Percentiles rank a stretch among this genome's conserved stretches.
These are phyloP conservation scores for Candida piceae DNA, from an alignment of 805 yeast species.

Conservation along the genomic window DNA sequence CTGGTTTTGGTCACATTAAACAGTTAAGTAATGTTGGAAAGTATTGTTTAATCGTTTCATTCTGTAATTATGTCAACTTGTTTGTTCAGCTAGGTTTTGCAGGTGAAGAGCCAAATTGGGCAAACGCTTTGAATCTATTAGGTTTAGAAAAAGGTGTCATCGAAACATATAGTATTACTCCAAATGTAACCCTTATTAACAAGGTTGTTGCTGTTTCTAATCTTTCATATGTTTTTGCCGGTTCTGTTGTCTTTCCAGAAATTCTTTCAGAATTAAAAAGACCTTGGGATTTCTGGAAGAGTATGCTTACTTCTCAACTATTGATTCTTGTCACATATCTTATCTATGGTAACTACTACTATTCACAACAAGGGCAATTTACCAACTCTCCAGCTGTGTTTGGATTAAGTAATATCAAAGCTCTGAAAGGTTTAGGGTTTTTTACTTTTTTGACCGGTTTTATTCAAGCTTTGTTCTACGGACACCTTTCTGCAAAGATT, in stretches of 20 bases:
- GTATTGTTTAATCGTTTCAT: conserved; percentile 14
- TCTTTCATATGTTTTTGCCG: conserved; percentile 46
- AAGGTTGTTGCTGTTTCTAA: conserved; percentile 38
- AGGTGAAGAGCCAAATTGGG: conserved; percentile 18
- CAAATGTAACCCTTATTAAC: conserved; percentile 16
- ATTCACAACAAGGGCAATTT: conserved; percentile 43
- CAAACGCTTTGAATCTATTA: conserved; percentile 12
- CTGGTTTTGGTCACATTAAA: conserved; percentile 37
- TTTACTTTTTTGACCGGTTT: conserved; percentile 35
- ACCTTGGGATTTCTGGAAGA: conserved; percentile 46
- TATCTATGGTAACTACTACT: conserved; percentile 38
- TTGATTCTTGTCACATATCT: conserved; percentile 37
- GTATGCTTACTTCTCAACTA: conserved; percentile 37
- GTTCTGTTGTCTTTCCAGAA: conserved; percentile 45
- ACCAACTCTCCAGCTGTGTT: conserved; percentile 39
- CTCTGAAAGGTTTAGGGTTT: conserved; percentile 33
- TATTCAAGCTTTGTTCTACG: conserved; percentile 41
- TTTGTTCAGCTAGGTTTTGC: conserved; percentile 15
- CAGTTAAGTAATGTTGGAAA: conserved; percentile 33
- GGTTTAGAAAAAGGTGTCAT: conserved; percentile 11
- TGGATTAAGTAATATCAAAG: conserved; percentile 29
- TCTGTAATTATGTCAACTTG: conserved; percentile 14
- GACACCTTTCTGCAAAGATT: conserved; percentile 43
- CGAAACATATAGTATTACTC: conserved; percentile 10
- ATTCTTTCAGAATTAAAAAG: conserved; percentile 44